A percentile compares a stretch with the other conserved stretches of the same genome.
Evolutionary conservation across 495 filamentous ascomycete genomes (phyloP).

Genomic region (Talaromyces ruber): DNA sequence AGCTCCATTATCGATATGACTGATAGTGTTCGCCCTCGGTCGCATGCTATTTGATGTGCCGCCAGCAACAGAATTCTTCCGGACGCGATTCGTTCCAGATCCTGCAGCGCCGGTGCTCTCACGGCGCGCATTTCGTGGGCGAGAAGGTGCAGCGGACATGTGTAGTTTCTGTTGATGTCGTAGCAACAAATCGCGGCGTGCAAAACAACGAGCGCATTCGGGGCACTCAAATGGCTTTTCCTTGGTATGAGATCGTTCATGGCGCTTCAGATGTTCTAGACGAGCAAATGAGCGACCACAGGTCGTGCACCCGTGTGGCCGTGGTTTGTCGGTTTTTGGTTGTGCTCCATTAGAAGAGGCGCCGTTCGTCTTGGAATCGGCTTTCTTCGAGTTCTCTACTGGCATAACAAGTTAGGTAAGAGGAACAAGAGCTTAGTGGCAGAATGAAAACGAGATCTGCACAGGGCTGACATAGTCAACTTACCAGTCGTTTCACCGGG

Average conservation of each 20-base stretch:
- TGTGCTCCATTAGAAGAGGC: conserved; percentile 41
- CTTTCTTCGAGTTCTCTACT: conserved; percentile 25
- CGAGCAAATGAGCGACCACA: conserved; percentile 91
- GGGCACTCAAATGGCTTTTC: conserved; percentile 99
- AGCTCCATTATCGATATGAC: conserved; percentile 76
- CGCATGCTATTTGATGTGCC: conserved; percentile 57
- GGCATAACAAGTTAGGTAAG: conserved; percentile 8
- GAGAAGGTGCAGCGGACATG: conserved; percentile 85
- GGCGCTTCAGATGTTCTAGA: conserved; percentile 93
- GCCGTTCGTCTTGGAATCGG: conserved; percentile 36
- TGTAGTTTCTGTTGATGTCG: conserved; percentile 98
- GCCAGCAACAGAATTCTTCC: conserved; percentile 85
- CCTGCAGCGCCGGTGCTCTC: conserved; percentile 77
- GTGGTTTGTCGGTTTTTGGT: conserved; percentile 93
- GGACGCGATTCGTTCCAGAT: conserved; percentile 61
- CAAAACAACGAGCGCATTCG: conserved; percentile 92
- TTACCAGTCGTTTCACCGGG: conserved; percentile 36
- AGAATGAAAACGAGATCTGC: not conserved
- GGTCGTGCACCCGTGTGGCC: conserved; percentile 90
- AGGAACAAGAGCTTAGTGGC: not conserved
- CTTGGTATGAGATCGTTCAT: conserved; percentile 97
- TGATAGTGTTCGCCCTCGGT: conserved; percentile 92
- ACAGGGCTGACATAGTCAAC: conserved; percentile 9
- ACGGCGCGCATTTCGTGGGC: conserved; percentile 68
- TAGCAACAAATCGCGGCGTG: conserved; percentile 82